phyloP scores from a whole-genome alignment of 208 protist species.

The Acanthamoeba triangularis region DNA sequence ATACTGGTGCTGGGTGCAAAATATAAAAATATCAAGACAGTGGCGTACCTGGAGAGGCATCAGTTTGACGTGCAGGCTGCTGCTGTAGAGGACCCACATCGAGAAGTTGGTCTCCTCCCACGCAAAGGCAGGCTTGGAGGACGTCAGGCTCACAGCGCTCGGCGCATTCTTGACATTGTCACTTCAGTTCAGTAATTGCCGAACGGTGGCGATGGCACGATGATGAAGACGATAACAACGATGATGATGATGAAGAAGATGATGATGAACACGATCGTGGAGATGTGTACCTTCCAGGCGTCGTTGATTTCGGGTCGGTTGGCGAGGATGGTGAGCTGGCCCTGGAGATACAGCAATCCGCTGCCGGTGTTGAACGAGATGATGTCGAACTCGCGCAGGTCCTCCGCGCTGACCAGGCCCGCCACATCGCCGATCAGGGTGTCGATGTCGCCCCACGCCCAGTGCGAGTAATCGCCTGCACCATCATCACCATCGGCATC shows the following conservation, averaged over 20 bases:
- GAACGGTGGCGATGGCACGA: neutral
- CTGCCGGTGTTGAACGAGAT: conserved; percentile 20
- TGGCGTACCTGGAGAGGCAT: neutral
- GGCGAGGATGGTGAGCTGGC: conserved; percentile 39
- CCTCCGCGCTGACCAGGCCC: neutral
- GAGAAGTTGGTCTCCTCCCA: conserved; percentile 4
- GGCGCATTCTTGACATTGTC: neutral
- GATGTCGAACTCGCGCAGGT: conserved; percentile 24
- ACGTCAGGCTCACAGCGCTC: neutral
- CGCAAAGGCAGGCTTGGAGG: neutral
- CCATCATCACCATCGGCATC: neutral
- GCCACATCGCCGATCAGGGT: neutral
- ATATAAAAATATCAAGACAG: neutral
- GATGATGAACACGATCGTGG: neutral
- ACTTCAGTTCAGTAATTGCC: no score
- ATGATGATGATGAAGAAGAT: neutral
- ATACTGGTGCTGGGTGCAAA: neutral
- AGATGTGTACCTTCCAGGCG: neutral
- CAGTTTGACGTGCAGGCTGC: neutral
- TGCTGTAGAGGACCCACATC: neutral
- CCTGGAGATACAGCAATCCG: conserved; percentile 30
- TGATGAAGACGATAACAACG: neutral
- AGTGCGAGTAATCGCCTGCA: conserved; percentile 34
- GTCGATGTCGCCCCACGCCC: conserved; percentile 59
- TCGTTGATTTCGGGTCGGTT: conserved; percentile 9